Conservation (phyloP, 2,329 filamentous ascomycete genomes). For the Sarocladium brachiariae region DNA sequence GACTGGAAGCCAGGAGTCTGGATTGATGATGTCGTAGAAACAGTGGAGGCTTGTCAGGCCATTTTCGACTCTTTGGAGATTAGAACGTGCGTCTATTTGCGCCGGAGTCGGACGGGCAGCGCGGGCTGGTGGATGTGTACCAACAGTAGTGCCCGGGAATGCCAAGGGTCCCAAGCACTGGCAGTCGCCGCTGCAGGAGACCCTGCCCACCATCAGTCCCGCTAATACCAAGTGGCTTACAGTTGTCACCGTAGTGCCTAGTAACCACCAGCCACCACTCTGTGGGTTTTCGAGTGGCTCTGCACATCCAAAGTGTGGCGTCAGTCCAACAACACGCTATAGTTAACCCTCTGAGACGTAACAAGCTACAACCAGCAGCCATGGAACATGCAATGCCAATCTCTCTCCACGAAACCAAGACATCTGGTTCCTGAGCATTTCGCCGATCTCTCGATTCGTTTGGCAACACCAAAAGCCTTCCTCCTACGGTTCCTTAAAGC, state of each 20-base stretch:
- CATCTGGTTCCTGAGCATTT: not conserved
- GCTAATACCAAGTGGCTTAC: too few species aligned
- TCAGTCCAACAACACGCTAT: too few species aligned
- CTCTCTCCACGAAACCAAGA: not conserved
- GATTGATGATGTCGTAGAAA: conserved; percentile 7
- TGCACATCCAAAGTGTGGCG: not conserved
- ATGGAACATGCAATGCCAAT: conserved; percentile 8
- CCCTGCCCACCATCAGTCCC: not conserved
- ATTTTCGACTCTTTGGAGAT: conserved; percentile 2
- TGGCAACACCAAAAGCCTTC: too few species aligned
- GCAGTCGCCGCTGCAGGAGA: not conserved
- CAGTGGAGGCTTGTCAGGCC: conserved; percentile 2
- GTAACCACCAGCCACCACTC: too few species aligned
- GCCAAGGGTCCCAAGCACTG: not conserved
- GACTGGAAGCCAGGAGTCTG: not conserved
- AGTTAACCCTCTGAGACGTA: conserved; percentile 5
- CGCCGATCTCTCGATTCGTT: not conserved
- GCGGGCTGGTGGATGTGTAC: not conserved
- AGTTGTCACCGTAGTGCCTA: too few species aligned
- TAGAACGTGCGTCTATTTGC: conserved; percentile 4
- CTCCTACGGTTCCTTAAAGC: not conserved
- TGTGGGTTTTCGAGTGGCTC: not conserved
- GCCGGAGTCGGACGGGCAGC: not conserved
- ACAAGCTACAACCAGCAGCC: not conserved
- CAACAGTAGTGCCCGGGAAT: not conserved